Conservation (phyloP, 176 grass and related monocot species). For the Aechmea fasciata region DNA sequence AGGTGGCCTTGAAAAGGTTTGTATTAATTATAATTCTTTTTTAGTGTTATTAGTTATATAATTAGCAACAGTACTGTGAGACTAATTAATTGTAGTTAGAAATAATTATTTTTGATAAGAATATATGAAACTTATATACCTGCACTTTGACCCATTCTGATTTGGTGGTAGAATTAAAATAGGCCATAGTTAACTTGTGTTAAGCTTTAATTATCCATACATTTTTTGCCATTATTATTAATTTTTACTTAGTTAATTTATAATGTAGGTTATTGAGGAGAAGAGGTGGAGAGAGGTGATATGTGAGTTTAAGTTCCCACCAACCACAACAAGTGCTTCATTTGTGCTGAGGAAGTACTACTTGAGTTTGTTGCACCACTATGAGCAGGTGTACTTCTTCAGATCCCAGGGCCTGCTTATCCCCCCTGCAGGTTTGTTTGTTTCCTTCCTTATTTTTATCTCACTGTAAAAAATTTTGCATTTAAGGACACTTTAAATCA, state of each 20-base stretch:
- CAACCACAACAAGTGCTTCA: conserved; percentile 44
- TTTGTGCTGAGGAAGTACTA: conserved; percentile 53
- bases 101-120: not conserved
- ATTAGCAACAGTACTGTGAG: too few relatives aligned
- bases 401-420: conserved; percentile 24
- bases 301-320: conserved; percentile 37
- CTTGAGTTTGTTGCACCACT: conserved; percentile 41
- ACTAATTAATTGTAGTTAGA: too few relatives aligned
- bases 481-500: too few relatives aligned
- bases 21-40: not conserved
- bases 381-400: conserved; percentile 56
- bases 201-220: not conserved
- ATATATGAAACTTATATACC: not conserved
- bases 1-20: conserved; percentile 47
- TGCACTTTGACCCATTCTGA: too few relatives aligned
- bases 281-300: conserved; percentile 58
- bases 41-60: not conserved
- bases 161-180: not conserved
- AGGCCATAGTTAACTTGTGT: not conserved
- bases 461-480: too few relatives aligned
- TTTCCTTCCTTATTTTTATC: not conserved
- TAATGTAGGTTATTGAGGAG: conserved; percentile 32
- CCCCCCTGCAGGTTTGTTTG: conserved; percentile 33
- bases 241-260: not conserved
- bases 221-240: not conserved